A percentile compares a stretch with the other conserved stretches of the same genome.
Evolutionary conservation across 495 filamentous ascomycete genomes (phyloP).

Genomic region (Pseudoneurospora amorphoporcata): DNA sequence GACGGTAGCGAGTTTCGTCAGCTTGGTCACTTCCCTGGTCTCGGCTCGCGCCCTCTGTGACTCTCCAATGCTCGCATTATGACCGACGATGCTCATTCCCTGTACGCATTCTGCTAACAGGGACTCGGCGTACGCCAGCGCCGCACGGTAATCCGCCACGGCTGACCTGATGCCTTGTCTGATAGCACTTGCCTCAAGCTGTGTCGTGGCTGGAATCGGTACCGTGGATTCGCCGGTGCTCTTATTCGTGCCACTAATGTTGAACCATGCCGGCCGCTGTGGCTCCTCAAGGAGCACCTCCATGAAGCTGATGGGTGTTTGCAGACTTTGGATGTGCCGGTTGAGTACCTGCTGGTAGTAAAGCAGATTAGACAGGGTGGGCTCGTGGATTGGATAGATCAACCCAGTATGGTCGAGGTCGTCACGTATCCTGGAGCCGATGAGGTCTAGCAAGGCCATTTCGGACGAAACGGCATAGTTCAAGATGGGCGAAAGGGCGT

Average conservation of each 20-base stretch:
- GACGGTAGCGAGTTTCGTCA: slow-evolving; percentile 19
- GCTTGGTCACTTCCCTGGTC: slow-evolving; percentile 12
- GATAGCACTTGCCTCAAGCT: too few relatives aligned
- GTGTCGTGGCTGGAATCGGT: too few relatives aligned
- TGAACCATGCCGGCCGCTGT: not conserved
- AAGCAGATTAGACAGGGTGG: not conserved
- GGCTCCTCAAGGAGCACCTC: too few relatives aligned
- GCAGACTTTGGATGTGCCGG: slow-evolving; percentile 17
- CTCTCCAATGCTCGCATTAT: slow-evolving; percentile 16
- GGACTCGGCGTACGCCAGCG: not conserved
- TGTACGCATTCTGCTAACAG: slow-evolving; percentile 9
- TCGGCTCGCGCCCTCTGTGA: slow-evolving; percentile 20
- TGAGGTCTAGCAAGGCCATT: too few relatives aligned
- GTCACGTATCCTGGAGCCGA: too few relatives aligned
- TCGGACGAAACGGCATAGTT: too few relatives aligned
- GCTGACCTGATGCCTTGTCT: not conserved
- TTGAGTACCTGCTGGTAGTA: slow-evolving; percentile 13
- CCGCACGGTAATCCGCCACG: not conserved
- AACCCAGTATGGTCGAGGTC: too few relatives aligned
- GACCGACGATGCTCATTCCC: slow-evolving; percentile 17
- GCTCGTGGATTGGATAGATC: too few relatives aligned
- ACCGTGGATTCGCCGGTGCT: not conserved
- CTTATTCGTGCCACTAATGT: not conserved
- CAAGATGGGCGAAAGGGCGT: too few relatives aligned
- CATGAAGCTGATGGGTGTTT: not conserved